Conservation (phyloP, 2,329 filamentous ascomycete species). For the Lachnellula suecica region DNA sequence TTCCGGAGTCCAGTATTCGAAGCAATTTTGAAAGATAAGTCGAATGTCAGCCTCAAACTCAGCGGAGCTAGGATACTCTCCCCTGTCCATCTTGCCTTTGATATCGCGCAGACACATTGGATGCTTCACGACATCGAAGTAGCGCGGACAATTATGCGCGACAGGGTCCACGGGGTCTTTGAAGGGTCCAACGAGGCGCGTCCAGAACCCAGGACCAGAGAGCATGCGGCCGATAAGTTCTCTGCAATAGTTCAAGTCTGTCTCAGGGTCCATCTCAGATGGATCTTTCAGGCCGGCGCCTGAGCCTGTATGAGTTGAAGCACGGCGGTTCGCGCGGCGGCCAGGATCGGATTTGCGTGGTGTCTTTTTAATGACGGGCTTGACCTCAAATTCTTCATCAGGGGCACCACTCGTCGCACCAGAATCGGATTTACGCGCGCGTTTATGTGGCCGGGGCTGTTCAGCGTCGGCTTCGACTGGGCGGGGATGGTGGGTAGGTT, state of each 20-base stretch:
- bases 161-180: conserved; percentile 57
- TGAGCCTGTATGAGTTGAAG: not conserved
- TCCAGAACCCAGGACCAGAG: conserved; percentile 65
- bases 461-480: conserved; percentile 45
- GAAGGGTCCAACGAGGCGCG: conserved; percentile 62
- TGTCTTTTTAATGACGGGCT: conserved; percentile 22
- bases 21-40: conserved; percentile 64
- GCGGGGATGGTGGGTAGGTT: conserved; percentile 24
- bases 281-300: not conserved
- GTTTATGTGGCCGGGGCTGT: conserved; percentile 20
- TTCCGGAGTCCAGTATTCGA: conserved; percentile 58
- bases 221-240: conserved; percentile 60
- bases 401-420: conserved; percentile 1
- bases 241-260: conserved; percentile 57
- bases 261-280: conserved; percentile 24
- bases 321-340: conserved; percentile 13
- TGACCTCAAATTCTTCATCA: conserved; percentile 23
- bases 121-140: conserved; percentile 57
- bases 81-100: conserved; percentile 57
- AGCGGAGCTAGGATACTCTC: conserved; percentile 49
- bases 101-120: conserved; percentile 64
- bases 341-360: conserved; percentile 23
- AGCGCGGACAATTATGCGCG: conserved; percentile 59
- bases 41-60: conserved; percentile 58
- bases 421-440: conserved; percentile 22